phyloP scores from a whole-genome alignment of 306 rosid genomes.

The Neltuma alba region DNA sequence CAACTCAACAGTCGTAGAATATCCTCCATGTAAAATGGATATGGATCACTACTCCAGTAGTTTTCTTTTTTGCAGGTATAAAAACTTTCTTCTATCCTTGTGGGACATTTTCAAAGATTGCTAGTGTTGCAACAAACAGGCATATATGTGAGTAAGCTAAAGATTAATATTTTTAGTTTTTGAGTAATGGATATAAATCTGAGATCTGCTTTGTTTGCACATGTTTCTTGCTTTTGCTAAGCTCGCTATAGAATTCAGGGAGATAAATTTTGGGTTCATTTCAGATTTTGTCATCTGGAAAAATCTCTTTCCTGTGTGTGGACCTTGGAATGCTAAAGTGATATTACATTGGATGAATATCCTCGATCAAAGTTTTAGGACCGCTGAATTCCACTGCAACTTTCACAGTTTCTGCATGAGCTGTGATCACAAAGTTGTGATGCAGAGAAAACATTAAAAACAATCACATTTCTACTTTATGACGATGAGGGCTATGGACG shows the following conservation, averaged over 20 bases:
- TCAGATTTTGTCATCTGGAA: conserved; percentile 13
- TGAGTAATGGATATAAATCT: conserved; percentile 21
- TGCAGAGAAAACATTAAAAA: not conserved
- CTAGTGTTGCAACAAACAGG: conserved; percentile 81
- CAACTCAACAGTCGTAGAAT: not conserved
- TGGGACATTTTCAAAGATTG: conserved; percentile 91
- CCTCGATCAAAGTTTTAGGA: not conserved
- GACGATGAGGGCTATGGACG: not conserved
- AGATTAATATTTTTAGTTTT: conserved; percentile 11
- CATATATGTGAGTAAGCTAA: conserved; percentile 77
- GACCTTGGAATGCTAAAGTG: conserved; percentile 7
- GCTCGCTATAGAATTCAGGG: conserved; percentile 21
- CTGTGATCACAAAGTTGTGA: not conserved
- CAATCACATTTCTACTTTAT: not conserved
- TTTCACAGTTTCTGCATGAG: not conserved
- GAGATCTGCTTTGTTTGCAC: not conserved
- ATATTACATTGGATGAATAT: not conserved
- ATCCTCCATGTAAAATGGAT: not conserved
- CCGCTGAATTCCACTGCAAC: not conserved
- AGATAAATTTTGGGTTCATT: conserved; percentile 24
- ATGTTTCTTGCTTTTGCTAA: conserved; percentile 21
- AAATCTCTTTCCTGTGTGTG: conserved; percentile 14
- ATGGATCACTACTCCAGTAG: not conserved
- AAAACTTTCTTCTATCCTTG: conserved; percentile 94
- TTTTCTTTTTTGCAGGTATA: conserved; percentile 57